Percentiles rank a stretch among this genome's conserved stretches.
Evolutionary conservation across 2,329 filamentous ascomycete genomes (phyloP).

Genomic region (Microdochium paspali): DNA sequence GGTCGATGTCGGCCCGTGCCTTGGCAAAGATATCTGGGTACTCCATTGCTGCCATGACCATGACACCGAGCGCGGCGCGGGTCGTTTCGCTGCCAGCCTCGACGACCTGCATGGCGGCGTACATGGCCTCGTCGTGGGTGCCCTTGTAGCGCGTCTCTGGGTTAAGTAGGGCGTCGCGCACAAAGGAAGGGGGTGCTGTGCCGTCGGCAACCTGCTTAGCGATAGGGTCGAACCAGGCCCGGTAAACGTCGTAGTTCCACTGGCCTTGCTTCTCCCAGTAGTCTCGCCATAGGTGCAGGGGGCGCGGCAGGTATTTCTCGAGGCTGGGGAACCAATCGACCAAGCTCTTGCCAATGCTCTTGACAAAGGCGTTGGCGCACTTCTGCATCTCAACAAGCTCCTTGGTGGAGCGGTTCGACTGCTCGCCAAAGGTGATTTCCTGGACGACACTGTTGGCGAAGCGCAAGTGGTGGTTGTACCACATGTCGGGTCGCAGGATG

Average conservation of each 20-base stretch:
- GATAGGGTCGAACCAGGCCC: slow-evolving; percentile 18
- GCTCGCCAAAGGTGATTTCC: slow-evolving; percentile 22
- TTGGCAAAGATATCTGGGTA: slow-evolving; percentile 22
- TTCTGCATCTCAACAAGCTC: slow-evolving; percentile 26
- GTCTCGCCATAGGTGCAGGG: slow-evolving; percentile 21
- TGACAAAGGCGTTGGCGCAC: slow-evolving; percentile 23
- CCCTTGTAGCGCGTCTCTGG: slow-evolving; percentile 21
- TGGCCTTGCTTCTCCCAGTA: slow-evolving; percentile 21
- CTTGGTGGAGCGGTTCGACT: slow-evolving; percentile 16
- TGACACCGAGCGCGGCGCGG: slow-evolving; percentile 22
- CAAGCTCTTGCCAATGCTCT: slow-evolving; percentile 21
- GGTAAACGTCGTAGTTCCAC: slow-evolving; percentile 22
- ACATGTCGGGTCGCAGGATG: slow-evolving; percentile 18
- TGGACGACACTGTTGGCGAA: slow-evolving; percentile 27
- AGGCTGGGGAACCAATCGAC: slow-evolving; percentile 28
- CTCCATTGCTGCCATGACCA: slow-evolving; percentile 17
- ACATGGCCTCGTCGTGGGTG: slow-evolving; percentile 26
- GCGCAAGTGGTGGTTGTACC: slow-evolving; percentile 29
- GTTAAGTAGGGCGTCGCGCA: slow-evolving; percentile 14
- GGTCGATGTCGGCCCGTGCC: slow-evolving; percentile 32
- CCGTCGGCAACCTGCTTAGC: slow-evolving; percentile 5
- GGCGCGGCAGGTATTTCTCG: slow-evolving; percentile 13
- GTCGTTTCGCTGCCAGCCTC: slow-evolving; percentile 34
- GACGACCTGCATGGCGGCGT: slow-evolving; percentile 23
- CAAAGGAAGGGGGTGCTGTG: slow-evolving; percentile 21